These are phyloP conservation scores for Talaromyces sp. DNA, from an alignment of 2,329 filamentous ascomycete genomes.

Conservation along the genomic window DNA sequence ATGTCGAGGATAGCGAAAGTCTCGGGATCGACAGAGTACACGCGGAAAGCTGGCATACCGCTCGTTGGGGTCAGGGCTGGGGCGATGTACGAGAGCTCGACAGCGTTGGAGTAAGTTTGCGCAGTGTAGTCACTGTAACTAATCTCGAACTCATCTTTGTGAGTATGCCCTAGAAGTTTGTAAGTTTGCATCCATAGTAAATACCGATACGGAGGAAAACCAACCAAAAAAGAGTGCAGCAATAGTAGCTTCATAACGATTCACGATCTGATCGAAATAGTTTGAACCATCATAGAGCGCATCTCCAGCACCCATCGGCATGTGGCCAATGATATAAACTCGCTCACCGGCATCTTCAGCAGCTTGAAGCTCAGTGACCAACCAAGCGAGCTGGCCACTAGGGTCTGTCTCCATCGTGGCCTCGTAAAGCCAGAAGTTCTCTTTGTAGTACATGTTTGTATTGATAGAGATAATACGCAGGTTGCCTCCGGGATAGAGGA, in stretches of 20 bases:
- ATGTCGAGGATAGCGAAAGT: conserved; percentile 54
- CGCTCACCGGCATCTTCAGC: conserved; percentile 52
- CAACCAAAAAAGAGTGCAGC: conserved; percentile 51
- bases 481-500: conserved; percentile 45
- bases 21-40: conserved; percentile 56
- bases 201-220: neutral
- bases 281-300: conserved; percentile 50
- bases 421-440: conserved; percentile 56
- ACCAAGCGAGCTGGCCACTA: conserved; percentile 51
- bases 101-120: conserved; percentile 43
- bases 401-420: conserved; percentile 50
- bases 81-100: conserved; percentile 52
- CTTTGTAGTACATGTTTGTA: conserved; percentile 55
- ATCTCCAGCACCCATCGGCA: conserved; percentile 50
- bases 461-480: conserved; percentile 57
- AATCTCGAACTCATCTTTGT: conserved; percentile 54
- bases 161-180: conserved; percentile 42
- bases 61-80: conserved; percentile 54
- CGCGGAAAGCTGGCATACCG: conserved; percentile 55
- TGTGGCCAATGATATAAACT: conserved; percentile 57
- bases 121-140: conserved; percentile 49
- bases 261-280: conserved; percentile 51
- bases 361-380: conserved; percentile 51
- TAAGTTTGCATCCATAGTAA: neutral
- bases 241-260: conserved; percentile 51